Evolutionary conservation across 306 rosid species (phyloP).

Genomic region (Comarum palustre): DNA sequence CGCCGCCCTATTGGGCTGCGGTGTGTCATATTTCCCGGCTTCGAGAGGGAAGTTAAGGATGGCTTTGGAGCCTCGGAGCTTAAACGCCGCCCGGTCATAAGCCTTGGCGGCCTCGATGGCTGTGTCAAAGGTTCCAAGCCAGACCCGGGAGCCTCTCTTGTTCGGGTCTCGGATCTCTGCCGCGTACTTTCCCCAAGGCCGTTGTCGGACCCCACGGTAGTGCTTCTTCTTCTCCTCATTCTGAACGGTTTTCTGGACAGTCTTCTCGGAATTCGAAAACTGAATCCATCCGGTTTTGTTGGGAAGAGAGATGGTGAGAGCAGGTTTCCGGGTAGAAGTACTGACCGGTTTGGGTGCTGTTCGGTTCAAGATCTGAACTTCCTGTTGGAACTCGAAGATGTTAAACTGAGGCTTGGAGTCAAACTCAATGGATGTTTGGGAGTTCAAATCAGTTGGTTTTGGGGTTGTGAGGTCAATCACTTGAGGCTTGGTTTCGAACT

Average conservation of each 20-base stretch:
- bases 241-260: not conserved
- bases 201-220: slow-evolving; percentile 67
- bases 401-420: slow-evolving; percentile 18
- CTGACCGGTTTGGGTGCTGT: slow-evolving; percentile 5
- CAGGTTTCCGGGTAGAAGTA: slow-evolving; percentile 36
- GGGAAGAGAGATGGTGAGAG: slow-evolving; percentile 59
- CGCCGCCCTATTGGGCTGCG: not conserved
- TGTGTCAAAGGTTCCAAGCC: slow-evolving; percentile 82
- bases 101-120: slow-evolving; percentile 87
- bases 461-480: slow-evolving; percentile 39
- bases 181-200: slow-evolving; percentile 92
- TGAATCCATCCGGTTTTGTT: slow-evolving; percentile 62
- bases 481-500: slow-evolving; percentile 43
- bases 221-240: slow-evolving; percentile 24
- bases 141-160: slow-evolving; percentile 64
- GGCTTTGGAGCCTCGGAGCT: slow-evolving; percentile 75
- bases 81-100: slow-evolving; percentile 77
- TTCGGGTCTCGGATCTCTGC: slow-evolving; percentile 88
- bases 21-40: slow-evolving; percentile 18
- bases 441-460: slow-evolving; percentile 12
- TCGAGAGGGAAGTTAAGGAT: slow-evolving; percentile 78
- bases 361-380: slow-evolving; percentile 3
- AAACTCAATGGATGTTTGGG: slow-evolving; percentile 12
- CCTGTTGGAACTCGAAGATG: slow-evolving; percentile 19
- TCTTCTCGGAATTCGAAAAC: slow-evolving; percentile 29